Conservation (phyloP, 176 grass and related monocot species). For the Oryza meridionalis region DNA sequence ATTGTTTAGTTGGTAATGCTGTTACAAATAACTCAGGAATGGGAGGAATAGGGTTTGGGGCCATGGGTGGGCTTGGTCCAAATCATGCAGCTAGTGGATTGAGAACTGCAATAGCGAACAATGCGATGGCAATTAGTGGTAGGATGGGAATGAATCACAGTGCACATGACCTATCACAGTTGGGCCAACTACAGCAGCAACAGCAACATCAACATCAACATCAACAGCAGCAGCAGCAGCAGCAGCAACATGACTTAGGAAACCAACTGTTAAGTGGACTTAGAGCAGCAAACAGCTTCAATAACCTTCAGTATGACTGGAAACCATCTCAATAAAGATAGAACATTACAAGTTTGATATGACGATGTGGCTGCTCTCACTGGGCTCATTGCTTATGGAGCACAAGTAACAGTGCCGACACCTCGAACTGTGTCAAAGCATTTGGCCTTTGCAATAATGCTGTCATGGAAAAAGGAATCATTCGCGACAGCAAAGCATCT, state of each 20-base stretch:
- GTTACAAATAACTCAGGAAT: conserved; percentile 57
- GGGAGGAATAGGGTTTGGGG: conserved; percentile 56
- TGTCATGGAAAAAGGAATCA: conserved; percentile 42
- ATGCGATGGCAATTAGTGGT: conserved; percentile 69
- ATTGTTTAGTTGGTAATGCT: conserved; percentile 61
- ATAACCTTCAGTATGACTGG: conserved; percentile 92
- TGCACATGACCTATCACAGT: conserved; percentile 65
- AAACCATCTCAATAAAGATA: conserved; percentile 73
- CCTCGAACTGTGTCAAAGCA: conserved; percentile 27
- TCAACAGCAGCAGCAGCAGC: conserved; percentile 59
- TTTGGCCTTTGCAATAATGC: conserved; percentile 28
- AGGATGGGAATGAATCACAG: conserved; percentile 70
- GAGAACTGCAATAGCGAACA: conserved; percentile 55
- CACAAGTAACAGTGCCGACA: conserved; percentile 34
- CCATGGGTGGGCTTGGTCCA: conserved; percentile 54
- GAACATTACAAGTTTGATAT: conserved; percentile 29
- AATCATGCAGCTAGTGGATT: conserved; percentile 50
- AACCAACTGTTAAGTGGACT: conserved; percentile 72
- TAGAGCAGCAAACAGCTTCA: conserved; percentile 78
- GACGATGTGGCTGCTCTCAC: conserved; percentile 30
- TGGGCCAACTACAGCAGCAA: conserved; percentile 70
- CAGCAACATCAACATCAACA: conserved; percentile 70
- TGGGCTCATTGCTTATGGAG: conserved; percentile 34
- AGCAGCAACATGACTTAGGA: conserved; percentile 84
- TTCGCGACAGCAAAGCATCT: conserved; percentile 34